Evolutionary conservation across 1,284 basidiomycete genomes (phyloP).

Genomic region (Ustanciosporium gigantosporum): DNA sequence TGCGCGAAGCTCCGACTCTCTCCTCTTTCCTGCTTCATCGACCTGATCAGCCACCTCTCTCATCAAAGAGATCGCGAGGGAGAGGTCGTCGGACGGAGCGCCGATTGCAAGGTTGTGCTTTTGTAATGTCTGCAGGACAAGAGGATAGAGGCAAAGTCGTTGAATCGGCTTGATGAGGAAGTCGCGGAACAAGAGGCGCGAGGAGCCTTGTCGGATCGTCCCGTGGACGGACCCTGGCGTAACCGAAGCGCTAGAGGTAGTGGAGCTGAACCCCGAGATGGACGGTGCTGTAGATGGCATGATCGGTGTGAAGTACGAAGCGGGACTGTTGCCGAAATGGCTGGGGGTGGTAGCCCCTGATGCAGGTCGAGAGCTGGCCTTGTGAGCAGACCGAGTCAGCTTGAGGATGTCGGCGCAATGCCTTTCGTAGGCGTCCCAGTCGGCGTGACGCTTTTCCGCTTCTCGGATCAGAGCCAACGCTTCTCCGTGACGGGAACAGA

Average conservation of each 20-base stretch:
- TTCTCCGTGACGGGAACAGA: slow-evolving; percentile 57
- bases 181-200: slow-evolving; percentile 53
- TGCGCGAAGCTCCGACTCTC: slow-evolving; percentile 50
- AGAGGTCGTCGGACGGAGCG: slow-evolving; percentile 28
- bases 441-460: slow-evolving; percentile 51
- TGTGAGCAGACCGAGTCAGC: slow-evolving; percentile 12
- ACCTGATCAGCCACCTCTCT: slow-evolving; percentile 49
- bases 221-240: slow-evolving; percentile 9
- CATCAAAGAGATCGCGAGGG: slow-evolving; percentile 48
- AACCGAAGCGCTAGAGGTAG: slow-evolving; percentile 4
- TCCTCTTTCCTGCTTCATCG: slow-evolving; percentile 50
- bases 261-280: slow-evolving; percentile 6
- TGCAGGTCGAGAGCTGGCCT: slow-evolving; percentile 10
- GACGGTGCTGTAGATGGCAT: slow-evolving; percentile 5
- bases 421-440: slow-evolving; percentile 55
- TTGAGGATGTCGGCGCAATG: slow-evolving; percentile 48
- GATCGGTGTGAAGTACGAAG: slow-evolving; percentile 29
- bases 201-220: slow-evolving; percentile 23
- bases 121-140: slow-evolving; percentile 54
- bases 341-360: slow-evolving; percentile 31
- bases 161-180: slow-evolving; percentile 61
- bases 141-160: slow-evolving; percentile 57
- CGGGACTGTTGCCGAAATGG: slow-evolving; percentile 13
- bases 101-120: slow-evolving; percentile 38
- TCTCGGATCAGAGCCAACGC: slow-evolving; percentile 54